Percentiles rank a stretch among this genome's conserved stretches.
Evolutionary conservation across 345 rosid genomes (phyloP).

Genomic region (Pugionium dolabratum): DNA sequence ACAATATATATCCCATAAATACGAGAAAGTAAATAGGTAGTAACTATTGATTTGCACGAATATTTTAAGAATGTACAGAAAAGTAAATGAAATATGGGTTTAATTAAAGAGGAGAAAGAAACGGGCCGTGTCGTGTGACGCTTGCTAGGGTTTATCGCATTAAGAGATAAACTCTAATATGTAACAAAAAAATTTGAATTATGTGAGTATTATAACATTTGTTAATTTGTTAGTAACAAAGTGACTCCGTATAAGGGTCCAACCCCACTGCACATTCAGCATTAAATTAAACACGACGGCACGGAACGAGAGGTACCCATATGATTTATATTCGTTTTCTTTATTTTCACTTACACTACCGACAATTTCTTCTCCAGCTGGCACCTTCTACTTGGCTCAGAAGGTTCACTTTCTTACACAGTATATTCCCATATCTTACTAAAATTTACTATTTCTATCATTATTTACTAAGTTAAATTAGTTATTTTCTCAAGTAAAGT

Average conservation of each 20-base stretch:
- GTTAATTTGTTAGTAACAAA: conserved; percentile 17
- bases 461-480: conserved; percentile 17
- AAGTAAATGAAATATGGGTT: conserved; percentile 1
- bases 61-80: background rate
- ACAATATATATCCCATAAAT: no score
- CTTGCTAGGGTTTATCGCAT: conserved; percentile 36
- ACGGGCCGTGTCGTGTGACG: conserved; percentile 46
- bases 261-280: conserved; percentile 43
- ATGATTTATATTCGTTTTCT: conserved; percentile 34
- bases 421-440: conserved; percentile 20
- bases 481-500: background rate
- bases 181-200: background rate
- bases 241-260: conserved; percentile 32
- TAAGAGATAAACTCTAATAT: background rate
- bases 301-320: conserved; percentile 39
- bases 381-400: conserved; percentile 20
- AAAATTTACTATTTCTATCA: conserved; percentile 14
- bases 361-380: conserved; percentile 37
- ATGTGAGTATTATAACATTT: background rate
- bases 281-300: conserved; percentile 38
- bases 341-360: conserved; percentile 28
- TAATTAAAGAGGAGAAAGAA: conserved; percentile 23
- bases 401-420: conserved; percentile 25
- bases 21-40: background rate
- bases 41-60: conserved; percentile 2